A percentile compares a stretch with the other conserved stretches of the same genome.
phyloP scores from a whole-genome alignment of 163 green algal species.

The Scenedesmus sp. region DNA sequence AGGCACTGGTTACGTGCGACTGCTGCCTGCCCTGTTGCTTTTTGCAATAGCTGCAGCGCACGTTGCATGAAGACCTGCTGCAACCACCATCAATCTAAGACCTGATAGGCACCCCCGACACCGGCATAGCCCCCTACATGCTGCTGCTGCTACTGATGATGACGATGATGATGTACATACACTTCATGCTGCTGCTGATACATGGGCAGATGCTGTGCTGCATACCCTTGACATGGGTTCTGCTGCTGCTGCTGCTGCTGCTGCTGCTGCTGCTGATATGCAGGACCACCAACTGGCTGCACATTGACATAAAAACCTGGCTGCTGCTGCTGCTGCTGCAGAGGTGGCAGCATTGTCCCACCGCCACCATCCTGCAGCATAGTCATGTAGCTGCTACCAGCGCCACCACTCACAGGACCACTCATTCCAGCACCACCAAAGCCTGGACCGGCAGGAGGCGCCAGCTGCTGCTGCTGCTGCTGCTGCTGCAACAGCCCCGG shows the following conservation, averaged over 20 bases:
- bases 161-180: not conserved
- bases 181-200: not conserved
- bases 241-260: not conserved
- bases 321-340: slow-evolving; percentile 14
- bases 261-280: not conserved
- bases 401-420: too few relatives aligned
- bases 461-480: slow-evolving; percentile 20
- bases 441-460: too few relatives aligned
- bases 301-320: not conserved
- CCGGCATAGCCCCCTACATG: not conserved
- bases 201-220: not conserved
- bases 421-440: too few relatives aligned
- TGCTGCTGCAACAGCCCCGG: not conserved
- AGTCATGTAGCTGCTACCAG: not conserved
- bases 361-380: not conserved
- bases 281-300: not conserved
- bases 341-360: not conserved
- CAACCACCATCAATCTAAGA: not conserved
- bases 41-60: too few relatives aligned
- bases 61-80: too few relatives aligned
- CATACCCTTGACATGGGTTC: not conserved
- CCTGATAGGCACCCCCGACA: not conserved
- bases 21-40: not conserved
- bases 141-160: not conserved
- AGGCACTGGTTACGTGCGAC: too few relatives aligned